These are phyloP conservation scores for Volvox africanus DNA, from an alignment of 139 green algal species.

Conservation along the genomic window DNA sequence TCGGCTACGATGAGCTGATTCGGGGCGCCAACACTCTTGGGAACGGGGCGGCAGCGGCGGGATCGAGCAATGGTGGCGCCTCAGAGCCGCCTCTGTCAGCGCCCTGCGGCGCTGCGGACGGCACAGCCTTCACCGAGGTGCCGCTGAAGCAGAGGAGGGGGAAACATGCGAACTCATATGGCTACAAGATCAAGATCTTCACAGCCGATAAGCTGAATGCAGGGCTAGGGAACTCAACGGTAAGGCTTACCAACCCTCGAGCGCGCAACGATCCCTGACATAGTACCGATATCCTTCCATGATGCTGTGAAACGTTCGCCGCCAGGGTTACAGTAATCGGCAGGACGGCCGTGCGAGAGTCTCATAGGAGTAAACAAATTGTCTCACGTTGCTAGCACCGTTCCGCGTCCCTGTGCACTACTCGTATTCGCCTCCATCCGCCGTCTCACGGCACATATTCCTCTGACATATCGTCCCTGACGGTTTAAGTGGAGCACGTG, in stretches of 20 bases:
- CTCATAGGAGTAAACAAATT: too few species aligned
- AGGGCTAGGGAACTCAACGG: constrained; percentile 46
- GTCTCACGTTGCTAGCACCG: too few species aligned
- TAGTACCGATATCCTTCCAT: too few species aligned
- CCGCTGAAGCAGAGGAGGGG: constrained; percentile 28
- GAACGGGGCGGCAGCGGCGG: background rate
- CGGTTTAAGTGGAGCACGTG: too few species aligned
- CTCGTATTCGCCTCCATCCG: too few species aligned
- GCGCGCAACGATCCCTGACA: too few species aligned
- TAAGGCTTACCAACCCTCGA: background rate
- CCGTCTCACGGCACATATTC: too few species aligned
- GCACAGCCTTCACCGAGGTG: constrained; percentile 44
- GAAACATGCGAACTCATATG: constrained; percentile 3
- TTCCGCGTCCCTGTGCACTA: too few species aligned
- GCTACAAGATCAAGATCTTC: constrained; percentile 59
- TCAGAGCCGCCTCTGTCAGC: background rate
- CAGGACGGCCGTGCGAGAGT: too few species aligned
- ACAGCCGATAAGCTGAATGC: constrained; percentile 53
- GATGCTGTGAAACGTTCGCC: too few species aligned
- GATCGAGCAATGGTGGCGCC: background rate
- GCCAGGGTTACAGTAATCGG: too few species aligned
- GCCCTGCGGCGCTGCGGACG: background rate
- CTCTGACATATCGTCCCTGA: too few species aligned
- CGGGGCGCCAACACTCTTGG: background rate
- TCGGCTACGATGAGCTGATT: constrained; percentile 19